Conservation (phyloP, 2,329 filamentous ascomycete species). For the Stemphylium lycopersici region DNA sequence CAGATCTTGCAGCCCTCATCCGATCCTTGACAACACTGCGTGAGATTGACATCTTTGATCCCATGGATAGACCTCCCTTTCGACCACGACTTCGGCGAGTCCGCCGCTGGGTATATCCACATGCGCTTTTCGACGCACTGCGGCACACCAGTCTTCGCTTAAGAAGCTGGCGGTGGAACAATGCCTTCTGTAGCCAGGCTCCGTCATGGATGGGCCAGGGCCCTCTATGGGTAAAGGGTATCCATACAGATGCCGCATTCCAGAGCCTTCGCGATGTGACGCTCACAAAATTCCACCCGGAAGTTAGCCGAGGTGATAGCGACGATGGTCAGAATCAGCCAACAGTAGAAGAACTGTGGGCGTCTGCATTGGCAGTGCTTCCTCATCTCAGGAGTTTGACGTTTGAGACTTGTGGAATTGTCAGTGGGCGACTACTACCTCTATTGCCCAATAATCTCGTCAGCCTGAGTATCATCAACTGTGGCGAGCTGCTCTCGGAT, state of each 20-base stretch:
- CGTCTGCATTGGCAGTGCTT: slow-evolving; percentile 62
- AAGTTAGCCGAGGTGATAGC: slow-evolving; percentile 19
- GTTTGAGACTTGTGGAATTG: slow-evolving; percentile 75
- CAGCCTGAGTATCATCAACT: slow-evolving; percentile 77
- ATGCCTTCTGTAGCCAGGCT: slow-evolving; percentile 50
- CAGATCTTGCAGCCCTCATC: slow-evolving; percentile 66
- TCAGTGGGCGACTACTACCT: slow-evolving; percentile 71
- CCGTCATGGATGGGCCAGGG: background rate
- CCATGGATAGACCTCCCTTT: slow-evolving; percentile 70
- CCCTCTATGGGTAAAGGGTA: slow-evolving; percentile 46
- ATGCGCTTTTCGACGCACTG: slow-evolving; percentile 69
- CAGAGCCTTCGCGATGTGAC: slow-evolving; percentile 45
- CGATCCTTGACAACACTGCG: slow-evolving; percentile 69
- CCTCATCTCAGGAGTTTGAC: slow-evolving; percentile 69
- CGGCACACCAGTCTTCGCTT: slow-evolving; percentile 56
- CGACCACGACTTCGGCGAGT: slow-evolving; percentile 60
- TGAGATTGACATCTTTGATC: slow-evolving; percentile 74
- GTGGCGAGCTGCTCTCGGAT: slow-evolving; percentile 73
- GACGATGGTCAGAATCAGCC: slow-evolving; percentile 24
- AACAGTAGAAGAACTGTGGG: slow-evolving; percentile 52
- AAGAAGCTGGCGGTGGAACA: slow-evolving; percentile 64
- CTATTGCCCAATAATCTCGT: slow-evolving; percentile 70
- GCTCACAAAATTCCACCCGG: slow-evolving; percentile 44
- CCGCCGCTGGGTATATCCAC: slow-evolving; percentile 71
- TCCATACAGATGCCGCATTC: slow-evolving; percentile 55